Conservation (phyloP, 1,284 basidiomycete genomes). For the Hymenochaete sp. region DNA sequence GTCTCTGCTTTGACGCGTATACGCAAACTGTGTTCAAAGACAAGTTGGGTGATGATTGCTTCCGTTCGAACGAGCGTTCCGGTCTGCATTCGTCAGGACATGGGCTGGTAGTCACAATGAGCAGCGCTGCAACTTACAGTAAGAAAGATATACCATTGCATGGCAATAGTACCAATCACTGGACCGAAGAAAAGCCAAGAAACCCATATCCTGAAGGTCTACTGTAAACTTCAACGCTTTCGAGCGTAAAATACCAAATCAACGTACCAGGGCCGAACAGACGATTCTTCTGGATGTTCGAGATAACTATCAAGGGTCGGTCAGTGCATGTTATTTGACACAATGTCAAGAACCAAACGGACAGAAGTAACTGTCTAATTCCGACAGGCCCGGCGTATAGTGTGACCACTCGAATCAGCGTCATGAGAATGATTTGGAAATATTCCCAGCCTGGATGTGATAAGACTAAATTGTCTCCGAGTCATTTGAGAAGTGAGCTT, state of each 20-base stretch:
- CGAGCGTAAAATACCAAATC: slow-evolving; percentile 33
- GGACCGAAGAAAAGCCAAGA: slow-evolving; percentile 52
- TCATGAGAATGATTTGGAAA: slow-evolving; percentile 16
- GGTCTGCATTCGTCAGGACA: slow-evolving; percentile 24
- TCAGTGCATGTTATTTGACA: too few species aligned
- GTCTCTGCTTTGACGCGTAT: slow-evolving; percentile 53
- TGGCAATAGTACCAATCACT: slow-evolving; percentile 30
- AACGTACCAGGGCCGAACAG: slow-evolving; percentile 34
- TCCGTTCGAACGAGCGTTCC: slow-evolving; percentile 46
- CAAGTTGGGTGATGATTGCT: slow-evolving; percentile 56
- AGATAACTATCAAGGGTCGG: slow-evolving; percentile 30
- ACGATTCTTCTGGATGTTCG: slow-evolving; percentile 31
- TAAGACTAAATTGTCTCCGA: not conserved
- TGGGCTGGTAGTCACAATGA: not conserved
- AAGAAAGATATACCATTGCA: slow-evolving; percentile 45
- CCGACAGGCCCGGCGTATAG: slow-evolving; percentile 35
- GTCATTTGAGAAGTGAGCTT: too few species aligned
- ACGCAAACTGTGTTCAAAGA: slow-evolving; percentile 64
- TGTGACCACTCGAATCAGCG: slow-evolving; percentile 19
- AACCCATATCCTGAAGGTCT: slow-evolving; percentile 66
- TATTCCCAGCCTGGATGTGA: slow-evolving; percentile 16
- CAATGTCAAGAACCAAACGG: not conserved
- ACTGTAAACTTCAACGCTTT: slow-evolving; percentile 16
- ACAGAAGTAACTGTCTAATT: slow-evolving; percentile 36
- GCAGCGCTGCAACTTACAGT: slow-evolving; percentile 26